Conservation (phyloP, 495 filamentous ascomycete species). For the Jackrogersella minutella region DNA sequence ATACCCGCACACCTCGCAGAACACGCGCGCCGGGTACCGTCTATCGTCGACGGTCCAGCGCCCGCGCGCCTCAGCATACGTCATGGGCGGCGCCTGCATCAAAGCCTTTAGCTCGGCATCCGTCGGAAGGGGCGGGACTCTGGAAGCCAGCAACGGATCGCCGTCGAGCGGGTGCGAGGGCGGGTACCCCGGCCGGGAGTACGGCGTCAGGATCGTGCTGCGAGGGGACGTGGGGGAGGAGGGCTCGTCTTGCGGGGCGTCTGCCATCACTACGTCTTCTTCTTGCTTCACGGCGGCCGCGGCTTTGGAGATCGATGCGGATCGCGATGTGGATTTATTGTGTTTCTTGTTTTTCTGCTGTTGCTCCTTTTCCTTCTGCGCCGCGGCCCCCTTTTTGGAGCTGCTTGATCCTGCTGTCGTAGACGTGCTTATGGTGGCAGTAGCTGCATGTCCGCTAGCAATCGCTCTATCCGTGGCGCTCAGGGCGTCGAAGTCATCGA, state of each 20-base stretch:
- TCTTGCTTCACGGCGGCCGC: slow-evolving; percentile 39
- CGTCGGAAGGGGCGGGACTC: slow-evolving; percentile 70
- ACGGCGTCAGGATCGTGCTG: slow-evolving; percentile 45
- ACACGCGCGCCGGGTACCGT: slow-evolving; percentile 67
- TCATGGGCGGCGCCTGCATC: slow-evolving; percentile 74
- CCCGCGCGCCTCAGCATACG: slow-evolving; percentile 80
- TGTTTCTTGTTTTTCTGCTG: slow-evolving; percentile 35
- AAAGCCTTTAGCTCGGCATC: slow-evolving; percentile 72
- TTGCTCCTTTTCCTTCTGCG: too few species aligned
- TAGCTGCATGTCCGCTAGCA: slow-evolving; percentile 32
- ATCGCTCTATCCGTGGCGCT: slow-evolving; percentile 41
- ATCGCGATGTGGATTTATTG: slow-evolving; percentile 23
- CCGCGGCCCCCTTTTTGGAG: slow-evolving; percentile 28
- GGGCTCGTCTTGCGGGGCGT: slow-evolving; percentile 40
- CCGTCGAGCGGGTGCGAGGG: slow-evolving; percentile 58
- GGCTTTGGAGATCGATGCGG: slow-evolving; percentile 43
- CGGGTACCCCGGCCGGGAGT: slow-evolving; percentile 35
- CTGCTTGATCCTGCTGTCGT: too few species aligned
- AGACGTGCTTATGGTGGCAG: slow-evolving; percentile 31
- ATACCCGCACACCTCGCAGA: slow-evolving; percentile 92
- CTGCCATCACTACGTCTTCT: slow-evolving; percentile 49
- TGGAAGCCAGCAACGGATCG: slow-evolving; percentile 69
- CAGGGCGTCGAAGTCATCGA: slow-evolving; percentile 86
- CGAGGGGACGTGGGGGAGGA: slow-evolving; percentile 30
- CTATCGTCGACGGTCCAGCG: slow-evolving; percentile 54